Percentiles rank a stretch among this genome's conserved stretches.
phyloP scores from a whole-genome alignment of 1,284 basidiomycete species.

The Trametes versicolor region DNA sequence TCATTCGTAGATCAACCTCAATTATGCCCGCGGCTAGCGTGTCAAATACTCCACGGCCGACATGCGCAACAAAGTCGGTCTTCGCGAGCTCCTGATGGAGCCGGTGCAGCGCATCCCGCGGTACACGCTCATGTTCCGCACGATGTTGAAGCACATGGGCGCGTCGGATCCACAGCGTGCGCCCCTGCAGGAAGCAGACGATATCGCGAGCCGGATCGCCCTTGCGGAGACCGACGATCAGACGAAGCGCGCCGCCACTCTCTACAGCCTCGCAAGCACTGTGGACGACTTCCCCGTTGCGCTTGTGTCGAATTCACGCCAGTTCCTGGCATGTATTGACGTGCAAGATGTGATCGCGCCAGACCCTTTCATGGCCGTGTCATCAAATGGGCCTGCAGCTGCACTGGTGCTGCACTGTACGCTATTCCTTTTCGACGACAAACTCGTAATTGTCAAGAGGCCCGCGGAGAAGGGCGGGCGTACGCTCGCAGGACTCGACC shows the following conservation, averaged over 20 bases:
- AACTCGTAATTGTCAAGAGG: slow-evolving; percentile 91
- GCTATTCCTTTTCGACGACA: slow-evolving; percentile 95
- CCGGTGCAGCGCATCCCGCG: slow-evolving; percentile 99
- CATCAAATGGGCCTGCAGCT: slow-evolving; percentile 44
- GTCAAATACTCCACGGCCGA: slow-evolving; percentile 91
- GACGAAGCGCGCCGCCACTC: slow-evolving; percentile 88
- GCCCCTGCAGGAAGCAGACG: slow-evolving; percentile 87
- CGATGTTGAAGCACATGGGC: slow-evolving; percentile 89
- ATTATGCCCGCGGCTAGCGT: slow-evolving; percentile 56
- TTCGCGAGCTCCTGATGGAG: slow-evolving; percentile 96
- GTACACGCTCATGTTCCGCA: slow-evolving; percentile 93
- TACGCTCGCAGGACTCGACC: slow-evolving; percentile 85
- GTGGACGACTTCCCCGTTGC: slow-evolving; percentile 93
- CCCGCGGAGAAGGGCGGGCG: slow-evolving; percentile 81
- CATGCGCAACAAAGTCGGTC: slow-evolving; percentile 84
- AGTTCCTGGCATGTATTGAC: slow-evolving; percentile 94
- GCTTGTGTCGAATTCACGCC: slow-evolving; percentile 86
- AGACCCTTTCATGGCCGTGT: slow-evolving; percentile 50
- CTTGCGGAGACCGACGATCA: slow-evolving; percentile 92
- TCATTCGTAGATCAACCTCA: slow-evolving; percentile 15
- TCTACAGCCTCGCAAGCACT: slow-evolving; percentile 87
- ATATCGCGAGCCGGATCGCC: slow-evolving; percentile 91
- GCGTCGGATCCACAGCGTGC: slow-evolving; percentile 81
- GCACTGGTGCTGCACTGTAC: slow-evolving; percentile 75
- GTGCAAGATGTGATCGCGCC: slow-evolving; percentile 81